These are phyloP conservation scores for Casuarina equisetifolia DNA, from an alignment of 306 rosid species.

Conservation along the genomic window DNA sequence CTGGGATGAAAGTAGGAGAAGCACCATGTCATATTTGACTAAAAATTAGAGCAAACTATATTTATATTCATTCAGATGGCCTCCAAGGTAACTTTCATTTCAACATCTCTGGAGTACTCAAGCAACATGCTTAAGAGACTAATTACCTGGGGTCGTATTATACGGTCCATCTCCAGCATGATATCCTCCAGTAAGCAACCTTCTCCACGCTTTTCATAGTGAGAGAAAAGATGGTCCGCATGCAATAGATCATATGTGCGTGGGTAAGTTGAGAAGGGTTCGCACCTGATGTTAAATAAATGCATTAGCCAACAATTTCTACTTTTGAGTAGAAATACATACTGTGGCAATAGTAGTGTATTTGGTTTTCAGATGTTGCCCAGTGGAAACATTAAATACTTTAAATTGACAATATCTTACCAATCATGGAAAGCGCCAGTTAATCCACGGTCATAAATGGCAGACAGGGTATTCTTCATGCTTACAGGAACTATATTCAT, in stretches of 20 bases:
- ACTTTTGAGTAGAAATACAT: neutral
- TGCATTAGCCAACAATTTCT: constrained; percentile 24
- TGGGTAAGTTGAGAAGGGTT: constrained; percentile 92
- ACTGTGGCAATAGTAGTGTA: neutral
- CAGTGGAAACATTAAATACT: neutral
- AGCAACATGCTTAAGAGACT: neutral
- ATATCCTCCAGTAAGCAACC: constrained; percentile 79
- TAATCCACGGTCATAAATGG: constrained; percentile 77
- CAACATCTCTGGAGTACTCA: neutral
- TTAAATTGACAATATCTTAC: constrained; percentile 37
- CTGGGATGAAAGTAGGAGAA: neutral
- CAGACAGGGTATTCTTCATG: constrained; percentile 76
- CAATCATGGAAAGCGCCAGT: constrained; percentile 86
- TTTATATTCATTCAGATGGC: neutral
- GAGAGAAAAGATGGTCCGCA: constrained; percentile 71
- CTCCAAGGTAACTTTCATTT: constrained; percentile 5
- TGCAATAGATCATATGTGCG: constrained; percentile 86
- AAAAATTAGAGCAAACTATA: neutral
- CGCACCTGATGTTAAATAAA: constrained; percentile 64
- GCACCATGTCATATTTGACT: neutral
- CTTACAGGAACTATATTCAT: constrained; percentile 83
- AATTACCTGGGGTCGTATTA: constrained; percentile 75
- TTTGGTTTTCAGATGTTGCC: neutral
- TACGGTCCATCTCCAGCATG: constrained; percentile 94
- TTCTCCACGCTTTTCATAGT: constrained; percentile 53